Evolutionary conservation across 371 early-diverging fungal genomes (phyloP).

Genomic region (Rhizopus delemar): DNA sequence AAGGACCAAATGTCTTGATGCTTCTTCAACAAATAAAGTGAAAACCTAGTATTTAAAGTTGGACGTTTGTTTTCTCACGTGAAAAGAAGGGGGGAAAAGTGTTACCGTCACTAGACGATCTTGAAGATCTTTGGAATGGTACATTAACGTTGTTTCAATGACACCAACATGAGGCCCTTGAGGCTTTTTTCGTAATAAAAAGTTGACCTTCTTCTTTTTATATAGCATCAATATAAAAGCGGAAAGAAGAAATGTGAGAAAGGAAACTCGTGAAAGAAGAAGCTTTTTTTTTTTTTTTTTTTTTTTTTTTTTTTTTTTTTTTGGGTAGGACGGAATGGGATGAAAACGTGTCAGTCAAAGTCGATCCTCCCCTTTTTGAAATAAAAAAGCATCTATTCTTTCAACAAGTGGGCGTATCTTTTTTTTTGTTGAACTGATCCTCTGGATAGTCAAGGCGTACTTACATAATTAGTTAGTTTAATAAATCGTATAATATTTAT

Average conservation of each 20-base stretch:
- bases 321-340: not conserved
- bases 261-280: not conserved
- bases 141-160: conserved; percentile 28
- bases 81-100: no score
- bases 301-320: not conserved
- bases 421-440: no score
- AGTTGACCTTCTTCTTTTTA: conserved; percentile 4
- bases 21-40: conserved; percentile 56
- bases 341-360: not conserved
- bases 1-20: conserved; percentile 46
- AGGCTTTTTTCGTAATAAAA: not conserved
- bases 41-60: conserved; percentile 42
- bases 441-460: no score
- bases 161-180: conserved; percentile 23
- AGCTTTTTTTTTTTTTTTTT: no score
- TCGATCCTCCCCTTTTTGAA: no score
- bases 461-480: no score
- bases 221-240: conserved; percentile 1
- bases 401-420: no score
- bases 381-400: no score
- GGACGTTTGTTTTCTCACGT: no score
- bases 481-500: no score
- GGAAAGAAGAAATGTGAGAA: not conserved
- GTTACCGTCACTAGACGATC: conserved; percentile 27
- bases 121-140: conserved; percentile 13